Evolutionary conservation across 2,329 filamentous ascomycete species (phyloP).

Genomic region (Graphium sp.): DNA sequence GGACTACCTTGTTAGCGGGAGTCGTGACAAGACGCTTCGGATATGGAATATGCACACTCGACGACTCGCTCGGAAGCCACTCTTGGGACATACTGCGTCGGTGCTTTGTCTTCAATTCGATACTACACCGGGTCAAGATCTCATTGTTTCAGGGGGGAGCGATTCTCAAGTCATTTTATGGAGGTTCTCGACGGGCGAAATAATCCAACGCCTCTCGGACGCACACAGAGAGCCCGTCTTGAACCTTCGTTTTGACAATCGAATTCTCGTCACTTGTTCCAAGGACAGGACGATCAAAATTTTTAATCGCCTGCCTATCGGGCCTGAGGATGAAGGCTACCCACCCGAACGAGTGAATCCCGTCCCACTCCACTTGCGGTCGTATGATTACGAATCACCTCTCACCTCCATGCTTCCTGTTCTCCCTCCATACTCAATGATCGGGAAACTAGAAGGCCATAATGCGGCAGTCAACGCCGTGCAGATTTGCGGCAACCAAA

Average conservation of each 20-base stretch:
- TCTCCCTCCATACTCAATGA: slow-evolving; percentile 52
- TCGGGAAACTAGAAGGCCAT: slow-evolving; percentile 71
- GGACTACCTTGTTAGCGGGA: slow-evolving; percentile 82
- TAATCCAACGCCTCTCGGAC: slow-evolving; percentile 55
- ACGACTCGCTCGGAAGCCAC: slow-evolving; percentile 55
- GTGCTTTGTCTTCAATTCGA: slow-evolving; percentile 95
- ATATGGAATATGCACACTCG: slow-evolving; percentile 81
- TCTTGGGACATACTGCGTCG: slow-evolving; percentile 66
- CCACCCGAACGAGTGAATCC: slow-evolving; percentile 25
- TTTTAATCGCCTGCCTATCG: slow-evolving; percentile 67
- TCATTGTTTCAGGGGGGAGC: slow-evolving; percentile 91
- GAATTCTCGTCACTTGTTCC: slow-evolving; percentile 87
- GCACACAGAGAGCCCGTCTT: slow-evolving; percentile 85
- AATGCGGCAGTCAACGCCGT: slow-evolving; percentile 90
- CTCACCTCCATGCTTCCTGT: slow-evolving; percentile 27
- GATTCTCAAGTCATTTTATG: slow-evolving; percentile 84
- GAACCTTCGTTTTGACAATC: slow-evolving; percentile 81
- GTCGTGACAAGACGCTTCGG: slow-evolving; percentile 71
- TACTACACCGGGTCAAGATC: slow-evolving; percentile 66
- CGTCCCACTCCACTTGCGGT: slow-evolving; percentile 30
- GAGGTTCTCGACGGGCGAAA: slow-evolving; percentile 80
- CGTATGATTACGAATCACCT: slow-evolving; percentile 36
- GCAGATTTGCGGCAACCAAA: slow-evolving; percentile 68
- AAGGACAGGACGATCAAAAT: slow-evolving; percentile 97
- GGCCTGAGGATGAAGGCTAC: slow-evolving; percentile 41